These are phyloP conservation scores for Thelephora terrestris DNA, from an alignment of 1,284 basidiomycete genomes.

Conservation along the genomic window DNA sequence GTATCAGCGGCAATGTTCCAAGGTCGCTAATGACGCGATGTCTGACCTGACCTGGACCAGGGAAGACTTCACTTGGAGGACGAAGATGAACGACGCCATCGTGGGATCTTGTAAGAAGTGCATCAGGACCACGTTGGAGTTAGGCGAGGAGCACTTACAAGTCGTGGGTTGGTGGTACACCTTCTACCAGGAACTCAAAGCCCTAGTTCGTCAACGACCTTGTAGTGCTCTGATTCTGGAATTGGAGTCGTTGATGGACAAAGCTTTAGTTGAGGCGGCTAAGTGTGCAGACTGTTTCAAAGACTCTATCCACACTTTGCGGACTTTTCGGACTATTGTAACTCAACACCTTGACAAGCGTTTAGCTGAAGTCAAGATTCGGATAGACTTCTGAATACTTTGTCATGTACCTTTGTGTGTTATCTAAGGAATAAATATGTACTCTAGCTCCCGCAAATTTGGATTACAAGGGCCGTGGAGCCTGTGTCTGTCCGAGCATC, in stretches of 20 bases:
- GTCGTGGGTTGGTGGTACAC: background rate
- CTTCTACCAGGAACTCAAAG: background rate
- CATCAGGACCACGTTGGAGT: background rate
- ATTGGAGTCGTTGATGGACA: background rate
- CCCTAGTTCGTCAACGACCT: background rate
- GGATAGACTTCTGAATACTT: background rate
- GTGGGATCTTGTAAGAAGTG: background rate
- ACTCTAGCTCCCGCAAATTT: too few relatives aligned
- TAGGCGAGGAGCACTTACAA: background rate
- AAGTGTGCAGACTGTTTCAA: background rate
- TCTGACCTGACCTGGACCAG: background rate
- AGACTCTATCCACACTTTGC: background rate
- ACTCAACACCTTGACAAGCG: background rate
- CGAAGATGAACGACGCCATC: background rate
- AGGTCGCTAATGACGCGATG: background rate
- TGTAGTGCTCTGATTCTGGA: background rate
- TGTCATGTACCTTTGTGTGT: background rate
- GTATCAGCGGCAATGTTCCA: background rate
- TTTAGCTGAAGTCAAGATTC: background rate
- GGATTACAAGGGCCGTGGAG: too few relatives aligned
- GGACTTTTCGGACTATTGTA: background rate
- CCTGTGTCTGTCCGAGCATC: too few relatives aligned
- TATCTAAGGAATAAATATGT: too few relatives aligned
- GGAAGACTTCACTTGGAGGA: background rate
- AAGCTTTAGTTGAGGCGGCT: background rate